Base-by-base conservation (phyloP, 208 protist species). In the Leishmania aethiopica region DNA sequence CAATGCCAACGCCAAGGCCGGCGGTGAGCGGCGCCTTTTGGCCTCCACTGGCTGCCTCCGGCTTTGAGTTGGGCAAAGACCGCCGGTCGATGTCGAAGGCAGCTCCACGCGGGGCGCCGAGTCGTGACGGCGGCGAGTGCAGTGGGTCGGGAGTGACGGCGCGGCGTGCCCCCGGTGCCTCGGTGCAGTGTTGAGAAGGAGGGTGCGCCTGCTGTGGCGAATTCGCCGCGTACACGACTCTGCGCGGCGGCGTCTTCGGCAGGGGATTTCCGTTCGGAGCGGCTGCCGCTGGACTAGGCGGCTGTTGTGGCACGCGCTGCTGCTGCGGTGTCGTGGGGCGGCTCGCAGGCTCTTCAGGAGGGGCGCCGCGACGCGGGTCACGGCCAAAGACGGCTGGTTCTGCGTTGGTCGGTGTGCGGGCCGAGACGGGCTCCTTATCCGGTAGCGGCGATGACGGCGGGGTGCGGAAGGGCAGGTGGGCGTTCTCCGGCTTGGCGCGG, bases 211-310 rank as follows among this genome's bases (percentile, higher is more conserved):
- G 82, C 51, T 75, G 78, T 49, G 82, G 82, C 3, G 82, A 86
- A 71, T 86, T 86, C 28, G 82, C 82, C 25, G 82, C 82, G 55
- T 77, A 81, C 35, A 86, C 73, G 15, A 86, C 82, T 47, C 75
- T 85, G 22, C 77, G 77, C 25, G 49, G 55, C 28, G 82, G 77
- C 47, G 53, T 59, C 47, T 80, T 40, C 0, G 55, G 28, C 10
- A 32, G 15, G 19, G 51, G 78, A 66, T 75, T 70, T 25, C 62
- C 71, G n/a, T 55, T 70, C 17, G 69, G 60, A 17, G 51, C 77
- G 10, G 78, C 73, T 45, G 73, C 28, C 73, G 28, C 82, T 37
- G 70, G 45, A 75, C 49, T 81, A 55, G 55, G 47, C 69, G 32
- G 70, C 17, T 57, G 82, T 42, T 17, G 35, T 8, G 51, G 66